These are phyloP conservation scores for Xerocomus nothofagi DNA, from an alignment of 1,284 basidiomycete genomes.

Conservation along the genomic window DNA sequence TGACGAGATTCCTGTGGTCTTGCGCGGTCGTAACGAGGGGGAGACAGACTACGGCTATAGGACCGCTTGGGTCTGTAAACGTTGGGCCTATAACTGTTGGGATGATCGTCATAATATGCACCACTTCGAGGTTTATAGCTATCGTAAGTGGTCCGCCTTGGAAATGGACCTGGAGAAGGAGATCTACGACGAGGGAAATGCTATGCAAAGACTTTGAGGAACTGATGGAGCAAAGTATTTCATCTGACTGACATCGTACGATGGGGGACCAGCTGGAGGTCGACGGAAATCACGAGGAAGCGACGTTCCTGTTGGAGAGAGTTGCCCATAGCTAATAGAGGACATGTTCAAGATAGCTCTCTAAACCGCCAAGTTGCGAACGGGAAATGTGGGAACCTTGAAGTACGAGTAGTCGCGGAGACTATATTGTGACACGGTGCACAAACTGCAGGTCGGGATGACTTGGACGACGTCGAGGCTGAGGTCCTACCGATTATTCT, in stretches of 20 bases:
- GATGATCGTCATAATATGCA: constrained; percentile 42
- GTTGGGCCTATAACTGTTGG: constrained; percentile 45
- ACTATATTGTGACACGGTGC: constrained; percentile 6
- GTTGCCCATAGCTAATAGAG: constrained; percentile 28
- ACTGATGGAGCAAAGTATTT: constrained; percentile 15
- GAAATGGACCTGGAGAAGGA: constrained; percentile 44
- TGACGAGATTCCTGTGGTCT: constrained; percentile 33
- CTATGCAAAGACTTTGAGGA: constrained; percentile 38
- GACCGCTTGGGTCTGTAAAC: constrained; percentile 37
- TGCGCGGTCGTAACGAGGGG: constrained; percentile 47
- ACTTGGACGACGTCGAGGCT: background rate
- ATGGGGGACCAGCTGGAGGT: constrained; percentile 21
- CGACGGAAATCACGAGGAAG: constrained; percentile 34
- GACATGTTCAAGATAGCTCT: constrained; percentile 23
- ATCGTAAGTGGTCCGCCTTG: constrained; percentile 50
- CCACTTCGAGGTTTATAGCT: constrained; percentile 46
- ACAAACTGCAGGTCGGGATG: constrained; percentile 6
- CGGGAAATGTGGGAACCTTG: constrained; percentile 6
- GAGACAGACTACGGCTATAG: constrained; percentile 51
- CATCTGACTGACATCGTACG: constrained; percentile 38
- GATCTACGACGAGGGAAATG: constrained; percentile 44
- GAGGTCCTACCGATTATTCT: constrained; percentile 13
- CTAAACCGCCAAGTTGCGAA: constrained; percentile 4
- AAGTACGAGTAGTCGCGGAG: constrained; percentile 2
- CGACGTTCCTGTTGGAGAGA: constrained; percentile 27